Base-by-base conservation (phyloP, 352 stramenopile species). In the Globisporangium viniferum region DNA sequence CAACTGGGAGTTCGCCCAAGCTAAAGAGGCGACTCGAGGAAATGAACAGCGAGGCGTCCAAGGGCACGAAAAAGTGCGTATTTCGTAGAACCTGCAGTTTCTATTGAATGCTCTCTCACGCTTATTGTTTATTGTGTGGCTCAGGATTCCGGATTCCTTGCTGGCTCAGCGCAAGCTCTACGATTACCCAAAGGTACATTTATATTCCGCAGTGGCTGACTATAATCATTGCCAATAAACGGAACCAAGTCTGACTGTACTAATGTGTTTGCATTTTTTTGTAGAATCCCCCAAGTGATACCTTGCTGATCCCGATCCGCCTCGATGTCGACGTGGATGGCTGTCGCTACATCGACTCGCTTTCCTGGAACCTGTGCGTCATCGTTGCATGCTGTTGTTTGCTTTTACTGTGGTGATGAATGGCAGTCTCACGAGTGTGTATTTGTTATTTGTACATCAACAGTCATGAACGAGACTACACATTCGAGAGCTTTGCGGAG, bases 261-360 rank as follows among this genome's bases (percentile, higher is more conserved):
- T 49, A 41, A 18, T 69, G 12, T 53, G 51, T 20, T 68, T n/a
- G 3, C 18, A 20, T 15, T 53, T 20, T 20, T 49, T 10, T 48
- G 6, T 39, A 90, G 83, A 82, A 84, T 36, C 82, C 82, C 18
- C 72, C 83, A 12, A 70, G 67, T 5, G 77, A 84, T 2, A 85
- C 77, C 22, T 46, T 84, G 53, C 65, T 94, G 53, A 76, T 94
- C 51, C 86, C 86, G 6, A 91, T 94, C 48, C 75, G 84, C 33
- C 75, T 94, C 20, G 86, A 94, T 49, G 76, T 94, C 27, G 86
- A 94, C 48, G 73, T 92, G 33, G 86, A 94, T 64, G 86, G 86
- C 14, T 90, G 90, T 63, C 82, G 86, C 48, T 94, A 90, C 77
- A 91, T 94, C 54, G 86, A 94, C 60, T 92, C 84, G 27, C 90